Evolutionary conservation across 192 early-diverging fungal genomes (phyloP).

Genomic region (Allomyces macrogynus): DNA sequence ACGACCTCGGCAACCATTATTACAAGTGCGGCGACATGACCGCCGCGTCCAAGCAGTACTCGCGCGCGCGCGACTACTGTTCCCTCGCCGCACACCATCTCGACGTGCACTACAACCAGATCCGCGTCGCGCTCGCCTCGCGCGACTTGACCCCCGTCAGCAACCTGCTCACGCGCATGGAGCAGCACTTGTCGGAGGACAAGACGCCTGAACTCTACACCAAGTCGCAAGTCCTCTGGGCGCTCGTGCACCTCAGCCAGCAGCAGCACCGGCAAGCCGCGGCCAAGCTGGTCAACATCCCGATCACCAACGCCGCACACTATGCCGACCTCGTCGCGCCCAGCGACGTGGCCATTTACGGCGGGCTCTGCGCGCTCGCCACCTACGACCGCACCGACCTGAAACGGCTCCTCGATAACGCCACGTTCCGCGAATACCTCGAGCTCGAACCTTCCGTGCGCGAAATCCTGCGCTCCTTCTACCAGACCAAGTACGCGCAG

Average conservation of each 20-base stretch:
- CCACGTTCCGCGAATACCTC: conserved; percentile 51
- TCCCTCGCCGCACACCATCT: conserved; percentile 51
- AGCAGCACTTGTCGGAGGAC: not conserved
- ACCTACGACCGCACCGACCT: conserved; percentile 52
- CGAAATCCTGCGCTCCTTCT: conserved; percentile 49
- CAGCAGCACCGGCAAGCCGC: conserved; percentile 8
- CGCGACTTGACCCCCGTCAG: not conserved
- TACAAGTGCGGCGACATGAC: conserved; percentile 46
- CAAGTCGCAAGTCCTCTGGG: not conserved
- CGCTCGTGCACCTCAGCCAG: conserved; percentile 3
- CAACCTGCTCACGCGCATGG: not conserved
- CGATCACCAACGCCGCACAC: conserved; percentile 8
- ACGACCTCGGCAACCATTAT: conserved; percentile 59
- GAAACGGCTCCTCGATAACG: conserved; percentile 53
- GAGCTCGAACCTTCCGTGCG: conserved; percentile 62
- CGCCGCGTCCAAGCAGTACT: conserved; percentile 44
- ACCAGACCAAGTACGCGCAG: conserved; percentile 46
- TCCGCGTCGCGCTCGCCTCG: conserved; percentile 29
- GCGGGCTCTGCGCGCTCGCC: conserved; percentile 54
- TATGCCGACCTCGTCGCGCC: conserved; percentile 20
- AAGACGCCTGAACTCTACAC: conserved; percentile 1
- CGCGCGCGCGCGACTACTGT: conserved; percentile 54
- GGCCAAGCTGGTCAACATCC: conserved; percentile 43
- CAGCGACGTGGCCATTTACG: conserved; percentile 69
- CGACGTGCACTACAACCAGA: conserved; percentile 61